Percentiles rank a stretch among this genome's conserved stretches.
phyloP scores from a whole-genome alignment of 2,329 filamentous ascomycete species.

The Xylaria sp. region DNA sequence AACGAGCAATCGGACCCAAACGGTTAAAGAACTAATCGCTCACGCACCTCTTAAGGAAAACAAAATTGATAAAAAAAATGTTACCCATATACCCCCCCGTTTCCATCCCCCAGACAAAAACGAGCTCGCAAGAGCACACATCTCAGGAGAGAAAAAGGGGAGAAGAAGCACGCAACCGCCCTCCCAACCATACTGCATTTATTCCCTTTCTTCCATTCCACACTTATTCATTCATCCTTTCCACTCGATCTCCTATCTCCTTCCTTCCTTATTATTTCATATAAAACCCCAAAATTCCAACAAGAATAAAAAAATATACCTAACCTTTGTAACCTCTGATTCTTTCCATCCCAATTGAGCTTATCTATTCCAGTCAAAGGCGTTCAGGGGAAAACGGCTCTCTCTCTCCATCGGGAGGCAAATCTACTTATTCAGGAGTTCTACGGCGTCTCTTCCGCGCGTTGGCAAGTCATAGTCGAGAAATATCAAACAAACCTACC shows the following conservation, averaged over 20 bases:
- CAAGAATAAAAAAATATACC: too few relatives aligned
- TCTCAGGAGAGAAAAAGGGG: background rate
- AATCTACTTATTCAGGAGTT: background rate
- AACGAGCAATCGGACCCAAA: constrained; percentile 19
- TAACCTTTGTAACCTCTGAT: background rate
- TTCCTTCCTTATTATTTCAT: too few relatives aligned
- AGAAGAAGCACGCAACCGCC: background rate
- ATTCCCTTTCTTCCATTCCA: background rate
- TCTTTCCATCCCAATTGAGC: background rate
- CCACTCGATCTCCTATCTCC: background rate
- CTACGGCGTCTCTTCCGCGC: background rate
- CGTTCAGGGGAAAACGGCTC: too few relatives aligned
- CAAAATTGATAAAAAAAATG: constrained; percentile 2
- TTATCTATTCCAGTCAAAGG: too few relatives aligned
- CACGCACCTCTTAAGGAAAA: constrained; percentile 8
- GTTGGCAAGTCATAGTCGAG: background rate
- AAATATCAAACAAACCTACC: too few relatives aligned
- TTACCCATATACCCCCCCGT: background rate
- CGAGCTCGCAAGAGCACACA: constrained; percentile 10
- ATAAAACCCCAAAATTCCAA: too few relatives aligned
- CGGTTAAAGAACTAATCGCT: constrained; percentile 20
- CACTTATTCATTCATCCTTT: background rate
- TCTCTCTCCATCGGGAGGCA: background rate
- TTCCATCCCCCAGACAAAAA: background rate
- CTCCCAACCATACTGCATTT: background rate